A percentile compares a stretch with the other conserved stretches of the same genome.
phyloP scores from a whole-genome alignment of 495 filamentous ascomycete genomes.

The Penicillium canariense region DNA sequence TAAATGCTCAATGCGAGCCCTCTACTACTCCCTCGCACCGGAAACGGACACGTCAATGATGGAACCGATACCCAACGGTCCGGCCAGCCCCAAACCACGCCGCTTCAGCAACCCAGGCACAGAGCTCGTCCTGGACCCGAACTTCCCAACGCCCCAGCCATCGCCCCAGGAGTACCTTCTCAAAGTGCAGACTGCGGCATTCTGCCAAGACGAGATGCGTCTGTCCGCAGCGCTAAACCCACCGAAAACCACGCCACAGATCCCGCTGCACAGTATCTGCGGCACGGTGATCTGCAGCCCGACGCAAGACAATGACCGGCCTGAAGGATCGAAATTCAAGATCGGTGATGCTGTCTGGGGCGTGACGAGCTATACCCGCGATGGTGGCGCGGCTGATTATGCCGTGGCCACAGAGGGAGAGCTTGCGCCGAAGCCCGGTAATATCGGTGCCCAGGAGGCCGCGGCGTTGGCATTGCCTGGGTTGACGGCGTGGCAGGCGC shows the following conservation, averaged over 20 bases:
- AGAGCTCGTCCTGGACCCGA: constrained; percentile 31
- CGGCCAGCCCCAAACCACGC: constrained; percentile 6
- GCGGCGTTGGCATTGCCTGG: constrained; percentile 53
- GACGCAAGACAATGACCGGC: constrained; percentile 33
- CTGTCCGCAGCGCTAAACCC: constrained; percentile 47
- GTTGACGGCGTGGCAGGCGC: constrained; percentile 57
- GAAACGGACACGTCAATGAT: constrained; percentile 7
- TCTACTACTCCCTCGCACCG: constrained; percentile 34
- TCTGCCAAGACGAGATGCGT: constrained; percentile 53
- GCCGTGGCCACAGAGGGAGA: constrained; percentile 50
- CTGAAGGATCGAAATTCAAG: constrained; percentile 40
- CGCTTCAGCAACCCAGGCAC: constrained; percentile 21
- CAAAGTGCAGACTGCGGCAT: constrained; percentile 54
- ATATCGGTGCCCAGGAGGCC: constrained; percentile 47
- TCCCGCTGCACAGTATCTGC: constrained; percentile 58
- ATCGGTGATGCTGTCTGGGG: constrained; percentile 55
- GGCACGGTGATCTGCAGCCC: constrained; percentile 53
- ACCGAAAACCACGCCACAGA: constrained; percentile 39
- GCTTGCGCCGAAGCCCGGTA: constrained; percentile 47
- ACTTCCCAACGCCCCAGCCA: constrained; percentile 41
- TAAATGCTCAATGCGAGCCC: constrained; percentile 39
- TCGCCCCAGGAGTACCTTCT: constrained; percentile 54
- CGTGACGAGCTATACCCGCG: constrained; percentile 42
- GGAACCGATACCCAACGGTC: constrained; percentile 5
- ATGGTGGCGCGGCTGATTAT: constrained; percentile 54